Conservation (phyloP, 441 rosid genomes). For the Melastoma candidum region DNA sequence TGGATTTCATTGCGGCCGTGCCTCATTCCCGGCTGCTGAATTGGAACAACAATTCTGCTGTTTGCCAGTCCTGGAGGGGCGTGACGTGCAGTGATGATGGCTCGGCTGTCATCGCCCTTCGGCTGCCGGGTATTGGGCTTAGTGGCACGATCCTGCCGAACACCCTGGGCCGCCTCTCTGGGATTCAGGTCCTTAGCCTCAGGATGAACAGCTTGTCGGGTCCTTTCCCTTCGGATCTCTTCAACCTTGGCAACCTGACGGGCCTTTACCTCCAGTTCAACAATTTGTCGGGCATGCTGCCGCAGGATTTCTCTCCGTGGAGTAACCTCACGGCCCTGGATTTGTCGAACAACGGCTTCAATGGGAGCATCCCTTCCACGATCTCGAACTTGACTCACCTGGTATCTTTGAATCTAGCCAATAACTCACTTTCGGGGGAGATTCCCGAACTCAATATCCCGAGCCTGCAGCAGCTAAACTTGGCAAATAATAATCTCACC, state of each 20-base stretch:
- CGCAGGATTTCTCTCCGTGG: conserved; percentile 60
- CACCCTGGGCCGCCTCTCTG: too few relatives aligned
- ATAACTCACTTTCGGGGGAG: conserved; percentile 61
- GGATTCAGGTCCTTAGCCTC: conserved; percentile 1
- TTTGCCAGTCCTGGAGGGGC: too few relatives aligned
- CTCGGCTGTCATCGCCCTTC: too few relatives aligned
- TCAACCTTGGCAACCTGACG: conserved; percentile 11
- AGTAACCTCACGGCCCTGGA: conserved; percentile 45
- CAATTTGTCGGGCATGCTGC: conserved; percentile 54
- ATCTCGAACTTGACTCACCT: conserved; percentile 47
- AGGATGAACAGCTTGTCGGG: conserved; percentile 15
- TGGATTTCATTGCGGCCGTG: too few relatives aligned
- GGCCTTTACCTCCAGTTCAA: conserved; percentile 52
- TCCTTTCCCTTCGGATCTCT: conserved; percentile 14
- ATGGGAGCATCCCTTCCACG: conserved; percentile 61
- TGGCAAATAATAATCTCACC: conserved; percentile 57
- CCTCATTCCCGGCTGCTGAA: too few relatives aligned
- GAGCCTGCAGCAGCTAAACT: conserved; percentile 41
- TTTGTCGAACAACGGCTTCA: conserved; percentile 53
- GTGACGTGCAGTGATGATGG: too few relatives aligned
- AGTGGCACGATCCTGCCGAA: too few relatives aligned
- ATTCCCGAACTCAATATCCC: conserved; percentile 51
- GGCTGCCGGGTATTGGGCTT: too few relatives aligned
- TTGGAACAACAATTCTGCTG: too few relatives aligned
- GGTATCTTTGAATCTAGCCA: conserved; percentile 39